Conservation (phyloP, 73 alveolate genomes). For the Paraurostyla sp. region DNA sequence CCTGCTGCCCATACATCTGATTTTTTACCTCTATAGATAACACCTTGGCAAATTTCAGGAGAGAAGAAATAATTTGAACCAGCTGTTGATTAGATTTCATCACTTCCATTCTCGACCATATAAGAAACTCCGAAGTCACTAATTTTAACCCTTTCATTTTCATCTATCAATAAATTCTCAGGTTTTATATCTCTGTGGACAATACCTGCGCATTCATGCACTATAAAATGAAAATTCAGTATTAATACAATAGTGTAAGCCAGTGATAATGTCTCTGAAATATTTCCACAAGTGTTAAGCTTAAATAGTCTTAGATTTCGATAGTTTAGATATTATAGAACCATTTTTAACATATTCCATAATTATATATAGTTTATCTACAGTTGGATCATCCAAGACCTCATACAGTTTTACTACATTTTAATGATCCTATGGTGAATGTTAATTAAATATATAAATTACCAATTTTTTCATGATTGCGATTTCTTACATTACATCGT, state of each 20-base stretch:
- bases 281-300: slow-evolving; percentile 51
- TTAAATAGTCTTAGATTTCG: neutral
- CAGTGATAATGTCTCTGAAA: slow-evolving; percentile 63
- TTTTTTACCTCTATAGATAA: slow-evolving; percentile 46
- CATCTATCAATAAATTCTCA: slow-evolving; percentile 86
- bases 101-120: slow-evolving; percentile 60
- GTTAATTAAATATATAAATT: neutral
- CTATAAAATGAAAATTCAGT: neutral
- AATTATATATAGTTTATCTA: slow-evolving; percentile 82
- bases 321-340: slow-evolving; percentile 54
- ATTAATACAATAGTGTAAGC: slow-evolving; percentile 50
- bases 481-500: slow-evolving; percentile 71
- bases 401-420: slow-evolving; percentile 82
- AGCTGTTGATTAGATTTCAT: slow-evolving; percentile 62
- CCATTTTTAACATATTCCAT: slow-evolving; percentile 82
- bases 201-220: slow-evolving; percentile 71
- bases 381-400: slow-evolving; percentile 82
- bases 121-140: slow-evolving; percentile 86
- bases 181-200: slow-evolving; percentile 93
- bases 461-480: slow-evolving; percentile 86
- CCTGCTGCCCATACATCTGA: slow-evolving; percentile 85
- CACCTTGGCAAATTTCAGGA: slow-evolving; percentile 71
- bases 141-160: slow-evolving; percentile 72
- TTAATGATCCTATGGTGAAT: slow-evolving; percentile 69
- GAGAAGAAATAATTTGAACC: slow-evolving; percentile 74